Percentiles rank a stretch among this genome's conserved stretches.
Conservation (phyloP, 2,329 filamentous ascomycete species). For the Parascedosporium putredinis region DNA sequence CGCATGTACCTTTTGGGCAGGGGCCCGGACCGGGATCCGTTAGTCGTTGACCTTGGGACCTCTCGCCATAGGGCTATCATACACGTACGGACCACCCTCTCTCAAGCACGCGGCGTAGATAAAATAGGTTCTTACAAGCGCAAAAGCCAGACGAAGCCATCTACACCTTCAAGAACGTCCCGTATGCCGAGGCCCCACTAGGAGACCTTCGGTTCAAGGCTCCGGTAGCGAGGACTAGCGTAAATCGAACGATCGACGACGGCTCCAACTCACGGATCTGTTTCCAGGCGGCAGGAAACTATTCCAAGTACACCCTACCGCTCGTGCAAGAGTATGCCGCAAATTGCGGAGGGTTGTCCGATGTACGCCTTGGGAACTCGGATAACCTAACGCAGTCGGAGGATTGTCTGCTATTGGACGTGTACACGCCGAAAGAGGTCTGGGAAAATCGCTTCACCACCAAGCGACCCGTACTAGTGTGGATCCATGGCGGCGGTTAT, state of each 20-base stretch:
- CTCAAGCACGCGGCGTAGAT: neutral
- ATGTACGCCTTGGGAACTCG: neutral
- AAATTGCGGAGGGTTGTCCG: neutral
- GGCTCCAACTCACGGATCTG: conserved; percentile 15
- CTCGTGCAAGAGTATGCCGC: neutral
- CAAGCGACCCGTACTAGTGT: conserved; percentile 31
- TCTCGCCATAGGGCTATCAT: conserved; percentile 12
- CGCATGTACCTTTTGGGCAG: no score
- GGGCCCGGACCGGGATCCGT: no score
- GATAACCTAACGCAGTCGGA: conserved; percentile 17
- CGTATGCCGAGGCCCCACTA: conserved; percentile 27
- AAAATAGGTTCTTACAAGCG: neutral
- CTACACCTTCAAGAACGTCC: conserved; percentile 28
- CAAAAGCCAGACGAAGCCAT: conserved; percentile 10
- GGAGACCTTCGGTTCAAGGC: conserved; percentile 25
- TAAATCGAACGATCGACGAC: conserved; percentile 19
- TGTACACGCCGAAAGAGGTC: conserved; percentile 29
- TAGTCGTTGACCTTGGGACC: conserved; percentile 58
- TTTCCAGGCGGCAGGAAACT: conserved; percentile 16
- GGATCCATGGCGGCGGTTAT: conserved; percentile 37
- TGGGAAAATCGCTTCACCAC: conserved; percentile 12
- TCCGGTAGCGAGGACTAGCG: conserved; percentile 17
- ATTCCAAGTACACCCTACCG: conserved; percentile 4
- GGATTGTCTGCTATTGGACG: conserved; percentile 36
- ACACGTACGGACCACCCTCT: neutral